These are phyloP conservation scores for Clonostachys rhizophaga DNA, from an alignment of 2,329 filamentous ascomycete species.

Conservation along the genomic window DNA sequence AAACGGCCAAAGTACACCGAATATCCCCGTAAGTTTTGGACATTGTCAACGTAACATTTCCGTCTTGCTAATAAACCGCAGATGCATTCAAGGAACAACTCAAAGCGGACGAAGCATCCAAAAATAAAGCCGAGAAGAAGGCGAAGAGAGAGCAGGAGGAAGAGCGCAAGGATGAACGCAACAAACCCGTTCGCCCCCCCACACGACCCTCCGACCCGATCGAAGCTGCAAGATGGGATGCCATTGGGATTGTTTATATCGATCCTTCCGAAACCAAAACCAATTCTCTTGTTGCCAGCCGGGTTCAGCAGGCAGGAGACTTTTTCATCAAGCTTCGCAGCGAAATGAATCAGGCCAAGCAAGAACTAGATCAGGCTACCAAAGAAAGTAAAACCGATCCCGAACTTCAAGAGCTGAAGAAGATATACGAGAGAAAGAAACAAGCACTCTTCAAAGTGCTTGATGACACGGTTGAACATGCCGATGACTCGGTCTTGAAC, in stretches of 20 bases:
- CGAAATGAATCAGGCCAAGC: constrained; percentile 41
- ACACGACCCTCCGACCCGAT: constrained; percentile 36
- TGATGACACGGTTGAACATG: constrained; percentile 48
- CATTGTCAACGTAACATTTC: not conserved
- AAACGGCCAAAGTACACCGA: constrained; percentile 40
- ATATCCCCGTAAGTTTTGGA: constrained; percentile 29
- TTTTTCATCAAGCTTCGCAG: constrained; percentile 41
- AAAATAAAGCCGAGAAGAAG: constrained; percentile 39
- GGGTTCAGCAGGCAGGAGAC: constrained; percentile 46
- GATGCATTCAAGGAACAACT: constrained; percentile 40
- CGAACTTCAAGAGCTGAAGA: constrained; percentile 29
- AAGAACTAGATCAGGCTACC: constrained; percentile 34
- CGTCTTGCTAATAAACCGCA: constrained; percentile 5
- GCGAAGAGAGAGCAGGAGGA: constrained; percentile 35
- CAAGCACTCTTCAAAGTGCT: constrained; percentile 45
- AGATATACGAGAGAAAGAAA: constrained; percentile 35
- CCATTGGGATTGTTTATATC: constrained; percentile 43
- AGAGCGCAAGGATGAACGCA: constrained; percentile 29
- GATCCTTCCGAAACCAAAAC: constrained; percentile 30
- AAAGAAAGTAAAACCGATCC: constrained; percentile 33
- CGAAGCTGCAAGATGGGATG: constrained; percentile 48
- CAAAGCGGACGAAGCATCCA: constrained; percentile 37
- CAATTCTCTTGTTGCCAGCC: constrained; percentile 33
- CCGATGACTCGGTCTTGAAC: constrained; percentile 49
- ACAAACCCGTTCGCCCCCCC: constrained; percentile 27